Conservation (phyloP, 768 basidiomycete genomes). For the Termitomyces sp. region DNA sequence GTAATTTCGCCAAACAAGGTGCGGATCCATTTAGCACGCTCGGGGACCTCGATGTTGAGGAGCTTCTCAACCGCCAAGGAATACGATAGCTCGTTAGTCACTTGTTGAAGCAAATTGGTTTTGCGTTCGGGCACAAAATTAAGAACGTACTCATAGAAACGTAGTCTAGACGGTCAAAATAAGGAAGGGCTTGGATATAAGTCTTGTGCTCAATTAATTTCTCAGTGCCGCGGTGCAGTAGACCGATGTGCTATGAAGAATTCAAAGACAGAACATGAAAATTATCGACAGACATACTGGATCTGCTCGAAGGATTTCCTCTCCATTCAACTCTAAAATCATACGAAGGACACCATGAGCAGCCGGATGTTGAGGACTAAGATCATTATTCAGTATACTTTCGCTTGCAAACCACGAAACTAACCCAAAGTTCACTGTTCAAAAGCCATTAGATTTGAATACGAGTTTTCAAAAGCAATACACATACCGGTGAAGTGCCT, state of each 20-base stretch:
- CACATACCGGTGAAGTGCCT: slow-evolving; percentile 87
- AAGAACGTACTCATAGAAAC: slow-evolving; percentile 90
- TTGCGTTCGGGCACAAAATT: slow-evolving; percentile 3
- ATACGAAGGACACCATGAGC: slow-evolving; percentile 97
- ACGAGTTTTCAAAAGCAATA: not conserved
- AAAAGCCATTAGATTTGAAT: slow-evolving; percentile 6
- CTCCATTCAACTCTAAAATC: slow-evolving; percentile 96
- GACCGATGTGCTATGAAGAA: slow-evolving; percentile 72
- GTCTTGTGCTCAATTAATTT: slow-evolving; percentile 99
- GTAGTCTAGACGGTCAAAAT: slow-evolving; percentile 98
- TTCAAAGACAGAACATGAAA: not conserved
- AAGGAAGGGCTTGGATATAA: slow-evolving; percentile 94
- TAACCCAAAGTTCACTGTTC: slow-evolving; percentile 88
- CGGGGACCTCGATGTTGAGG: slow-evolving; percentile 94
- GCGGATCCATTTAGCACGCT: slow-evolving; percentile 97
- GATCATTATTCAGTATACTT: not conserved
- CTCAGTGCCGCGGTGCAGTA: slow-evolving; percentile 96
- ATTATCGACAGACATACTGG: slow-evolving; percentile 45
- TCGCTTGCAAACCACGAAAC: slow-evolving; percentile 20
- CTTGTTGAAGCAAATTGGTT: slow-evolving; percentile 30
- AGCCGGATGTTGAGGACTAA: slow-evolving; percentile 93
- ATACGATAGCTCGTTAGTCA: slow-evolving; percentile 99
- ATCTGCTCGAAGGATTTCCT: slow-evolving; percentile 86
- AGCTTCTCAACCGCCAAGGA: slow-evolving; percentile 97
- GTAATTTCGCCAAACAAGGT: slow-evolving; percentile 97